Conservation (phyloP, 1,284 basidiomycete species). For the Ceratobasidium sp. region DNA sequence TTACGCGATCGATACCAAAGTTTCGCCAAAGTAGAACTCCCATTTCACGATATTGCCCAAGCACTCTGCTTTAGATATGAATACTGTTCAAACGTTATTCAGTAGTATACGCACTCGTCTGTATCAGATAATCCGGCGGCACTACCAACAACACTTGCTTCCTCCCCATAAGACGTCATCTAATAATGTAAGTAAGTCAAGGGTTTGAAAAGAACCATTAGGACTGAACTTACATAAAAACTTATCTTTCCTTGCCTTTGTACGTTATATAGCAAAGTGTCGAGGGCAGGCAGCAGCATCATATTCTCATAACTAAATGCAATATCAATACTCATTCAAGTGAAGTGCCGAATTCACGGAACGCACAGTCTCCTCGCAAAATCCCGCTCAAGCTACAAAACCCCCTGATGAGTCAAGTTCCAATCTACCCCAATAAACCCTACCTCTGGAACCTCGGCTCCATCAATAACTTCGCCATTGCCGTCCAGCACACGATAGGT, state of each 20-base stretch:
- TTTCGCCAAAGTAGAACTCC: conserved; percentile 90
- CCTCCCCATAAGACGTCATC: conserved; percentile 89
- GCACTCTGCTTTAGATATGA: conserved; percentile 42
- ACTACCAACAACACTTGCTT: conserved; percentile 89
- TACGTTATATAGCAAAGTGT: conserved; percentile 88
- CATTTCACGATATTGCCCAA: conserved; percentile 85
- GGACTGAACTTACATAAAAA: conserved; percentile 73
- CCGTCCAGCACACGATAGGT: conserved; percentile 85
- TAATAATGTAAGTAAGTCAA: conserved; percentile 45
- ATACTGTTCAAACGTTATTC: neutral
- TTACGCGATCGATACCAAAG: conserved; percentile 72
- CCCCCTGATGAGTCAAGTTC: neutral
- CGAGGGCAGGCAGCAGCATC: conserved; percentile 83
- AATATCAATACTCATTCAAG: neutral
- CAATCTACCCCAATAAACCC: conserved; percentile 39
- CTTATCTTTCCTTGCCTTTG: conserved; percentile 94
- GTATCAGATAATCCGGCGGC: conserved; percentile 82
- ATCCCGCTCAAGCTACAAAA: conserved; percentile 67
- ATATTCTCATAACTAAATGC: conserved; percentile 74
- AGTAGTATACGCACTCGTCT: conserved; percentile 75
- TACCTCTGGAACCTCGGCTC: conserved; percentile 73
- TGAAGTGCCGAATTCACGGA: neutral
- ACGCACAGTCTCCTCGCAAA: conserved; percentile 74
- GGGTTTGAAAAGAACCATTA: conserved; percentile 17
- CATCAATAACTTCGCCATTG: conserved; percentile 71